Evolutionary conservation across 1,284 basidiomycete genomes (phyloP), one percentile per base, ranked within the genome.

Genomic region (Rhodotorula sp.): DNA sequence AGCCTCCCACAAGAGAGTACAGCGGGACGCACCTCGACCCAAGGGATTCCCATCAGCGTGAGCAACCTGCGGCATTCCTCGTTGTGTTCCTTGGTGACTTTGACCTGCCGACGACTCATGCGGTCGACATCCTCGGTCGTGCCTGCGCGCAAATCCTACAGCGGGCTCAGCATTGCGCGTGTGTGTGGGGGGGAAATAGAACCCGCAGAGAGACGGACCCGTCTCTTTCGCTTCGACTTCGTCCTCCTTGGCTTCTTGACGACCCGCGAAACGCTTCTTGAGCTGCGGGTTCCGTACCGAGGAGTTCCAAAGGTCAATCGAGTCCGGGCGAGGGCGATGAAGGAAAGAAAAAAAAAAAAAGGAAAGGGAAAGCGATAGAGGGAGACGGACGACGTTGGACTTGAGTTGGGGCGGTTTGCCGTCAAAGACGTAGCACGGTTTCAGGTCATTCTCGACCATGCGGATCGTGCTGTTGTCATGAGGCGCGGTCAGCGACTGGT

Each of bases 381-480:
- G 0, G 10, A 18, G 20, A 88, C 91, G 78, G 78, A 96, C 94
- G 77, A 99, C 94, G 65, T 93, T 93, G 68, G 92, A 89, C 82
- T 99, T 99, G 81, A 99, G 83, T 72, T 98, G 94, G 60, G 95
- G 95, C 1, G 95, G 96, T 80, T 95, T 96, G 15, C 96, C 96
- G 81, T 99, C 96, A 77, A 99, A 99, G 30, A 99, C 93, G 81
- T 98, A 99, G 60, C 90, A 91, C 1, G 95, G 95, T 80, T 99
- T 99, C 80, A 99, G 94, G 7, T 96, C 96, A 77, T 96, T 93
- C 82, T 99, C 96, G n/a, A 96, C 93, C 83, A 99, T 99, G 30
- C 96, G 87, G 70, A 97, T 91, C 0, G 94, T 96, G 29, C 53
- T n/a, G n/a, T n/a, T n/a, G n/a, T n/a, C n/a, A n/a, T n/a, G n/a